Evolutionary conservation across 2,329 filamentous ascomycete genomes (phyloP).

Genomic region (Lecanoromycetidae sp.): DNA sequence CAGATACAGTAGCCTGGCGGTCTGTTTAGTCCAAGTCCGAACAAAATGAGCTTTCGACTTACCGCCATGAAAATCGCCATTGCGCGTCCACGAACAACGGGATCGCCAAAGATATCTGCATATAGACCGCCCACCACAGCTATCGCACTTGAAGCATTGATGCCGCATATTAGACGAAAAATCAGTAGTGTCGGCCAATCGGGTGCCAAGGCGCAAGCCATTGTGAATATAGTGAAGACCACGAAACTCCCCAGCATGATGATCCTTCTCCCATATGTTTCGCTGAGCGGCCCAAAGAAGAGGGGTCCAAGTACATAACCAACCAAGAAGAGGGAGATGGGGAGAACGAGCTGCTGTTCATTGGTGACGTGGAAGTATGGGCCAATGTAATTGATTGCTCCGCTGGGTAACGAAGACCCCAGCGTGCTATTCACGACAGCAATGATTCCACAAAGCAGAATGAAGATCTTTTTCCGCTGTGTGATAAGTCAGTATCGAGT

Average conservation of each 20-base stretch:
- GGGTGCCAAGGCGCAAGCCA: constrained; percentile 34
- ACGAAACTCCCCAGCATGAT: constrained; percentile 35
- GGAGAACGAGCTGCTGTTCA: constrained; percentile 30
- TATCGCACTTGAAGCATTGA: constrained; percentile 31
- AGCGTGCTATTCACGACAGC: constrained; percentile 37
- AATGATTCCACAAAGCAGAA: constrained; percentile 16
- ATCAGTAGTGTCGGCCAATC: constrained; percentile 30
- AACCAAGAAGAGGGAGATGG: constrained; percentile 39
- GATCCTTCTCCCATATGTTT: constrained; percentile 32
- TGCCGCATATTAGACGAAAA: constrained; percentile 33
- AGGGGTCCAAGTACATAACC: constrained; percentile 40
- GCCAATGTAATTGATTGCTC: constrained; percentile 34
- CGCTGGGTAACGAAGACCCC: constrained; percentile 40
- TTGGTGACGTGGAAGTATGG: constrained; percentile 24
- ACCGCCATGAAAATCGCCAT: constrained; percentile 31
- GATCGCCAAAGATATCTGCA: constrained; percentile 34
- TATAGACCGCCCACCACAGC: constrained; percentile 35
- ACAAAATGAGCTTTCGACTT: constrained; percentile 12
- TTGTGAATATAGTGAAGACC: constrained; percentile 34
- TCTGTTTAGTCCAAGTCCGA: background rate
- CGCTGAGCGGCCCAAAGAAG: constrained; percentile 25
- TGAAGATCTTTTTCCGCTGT: constrained; percentile 12
- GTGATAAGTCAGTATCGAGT: background rate
- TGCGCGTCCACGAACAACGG: constrained; percentile 25
- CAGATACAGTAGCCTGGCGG: constrained; percentile 27